Evolutionary conservation across 2,329 filamentous ascomycete genomes (phyloP).

Genomic region (Botrytis fragariae): DNA sequence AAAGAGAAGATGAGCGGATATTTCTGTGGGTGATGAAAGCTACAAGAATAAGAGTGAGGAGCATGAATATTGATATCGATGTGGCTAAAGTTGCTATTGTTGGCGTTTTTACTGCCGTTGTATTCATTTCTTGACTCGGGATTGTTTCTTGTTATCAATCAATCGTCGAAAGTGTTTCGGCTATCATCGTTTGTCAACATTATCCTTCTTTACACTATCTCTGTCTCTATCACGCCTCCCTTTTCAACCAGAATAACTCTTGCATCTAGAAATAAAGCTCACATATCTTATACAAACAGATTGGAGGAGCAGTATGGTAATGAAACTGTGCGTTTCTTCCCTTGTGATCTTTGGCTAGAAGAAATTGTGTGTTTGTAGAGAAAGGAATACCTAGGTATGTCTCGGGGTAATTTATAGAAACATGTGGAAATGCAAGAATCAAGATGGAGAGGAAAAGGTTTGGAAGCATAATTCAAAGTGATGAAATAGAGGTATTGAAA

Average conservation of each 20-base stretch:
- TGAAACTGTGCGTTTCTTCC: not conserved
- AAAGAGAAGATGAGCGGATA: not conserved
- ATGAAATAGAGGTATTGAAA: too few species aligned
- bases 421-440: not conserved
- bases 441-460: not conserved
- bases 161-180: fast-evolving
- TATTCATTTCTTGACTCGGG: not conserved
- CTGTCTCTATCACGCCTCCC: fast-evolving
- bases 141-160: too few species aligned
- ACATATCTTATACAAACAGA: too few species aligned
- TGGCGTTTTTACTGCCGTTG: not conserved
- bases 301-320: not conserved
- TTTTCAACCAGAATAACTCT: too few species aligned
- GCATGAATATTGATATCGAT: not conserved
- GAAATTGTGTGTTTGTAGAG: too few species aligned
- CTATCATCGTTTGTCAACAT: too few species aligned
- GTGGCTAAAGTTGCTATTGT: not conserved
- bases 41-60: not conserved
- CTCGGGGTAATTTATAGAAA: not conserved
- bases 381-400: too few species aligned
- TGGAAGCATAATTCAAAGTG: not conserved
- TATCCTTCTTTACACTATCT: too few species aligned
- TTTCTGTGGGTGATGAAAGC: not conserved
- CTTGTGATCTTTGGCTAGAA: too few species aligned
- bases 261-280: too few species aligned